A percentile compares a stretch with the other conserved stretches of the same genome.
phyloP scores from a whole-genome alignment of 2,329 filamentous ascomycete species.

The Graphilbum ipis-grandicollis region DNA sequence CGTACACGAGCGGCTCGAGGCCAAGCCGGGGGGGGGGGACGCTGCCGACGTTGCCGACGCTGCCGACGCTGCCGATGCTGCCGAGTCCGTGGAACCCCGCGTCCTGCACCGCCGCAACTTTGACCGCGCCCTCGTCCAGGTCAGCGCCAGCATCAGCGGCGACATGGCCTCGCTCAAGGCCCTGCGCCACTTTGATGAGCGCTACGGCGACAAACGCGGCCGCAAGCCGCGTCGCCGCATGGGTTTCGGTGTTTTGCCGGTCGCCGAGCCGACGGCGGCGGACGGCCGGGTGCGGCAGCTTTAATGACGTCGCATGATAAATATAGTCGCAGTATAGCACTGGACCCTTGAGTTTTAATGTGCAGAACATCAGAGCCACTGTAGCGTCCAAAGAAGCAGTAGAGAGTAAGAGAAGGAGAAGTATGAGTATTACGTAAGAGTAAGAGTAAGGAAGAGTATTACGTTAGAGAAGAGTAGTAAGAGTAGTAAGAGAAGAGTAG shows the following conservation, averaged over 20 bases:
- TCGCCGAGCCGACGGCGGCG: constrained; percentile 6
- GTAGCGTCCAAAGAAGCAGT: too few relatives aligned
- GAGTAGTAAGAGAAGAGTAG: too few relatives aligned
- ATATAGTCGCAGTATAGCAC: too few relatives aligned
- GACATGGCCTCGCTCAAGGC: constrained; percentile 77
- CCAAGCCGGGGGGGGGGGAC: too few relatives aligned
- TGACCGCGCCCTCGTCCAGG: constrained; percentile 69
- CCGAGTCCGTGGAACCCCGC: constrained; percentile 36
- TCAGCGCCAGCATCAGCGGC: constrained; percentile 81
- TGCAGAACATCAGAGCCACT: too few relatives aligned
- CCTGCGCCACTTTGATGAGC: constrained; percentile 89
- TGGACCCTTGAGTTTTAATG: too few relatives aligned
- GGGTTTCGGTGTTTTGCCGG: constrained; percentile 18
- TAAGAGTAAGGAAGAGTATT: too few relatives aligned
- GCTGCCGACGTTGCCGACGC: constrained; percentile 21
- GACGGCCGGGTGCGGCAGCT: constrained; percentile 25
- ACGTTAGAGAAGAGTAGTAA: too few relatives aligned
- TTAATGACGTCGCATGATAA: too few relatives aligned
- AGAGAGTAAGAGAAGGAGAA: too few relatives aligned
- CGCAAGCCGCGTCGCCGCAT: constrained; percentile 38
- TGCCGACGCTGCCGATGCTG: not conserved
- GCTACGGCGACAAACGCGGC: constrained; percentile 62
- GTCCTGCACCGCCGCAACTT: constrained; percentile 57
- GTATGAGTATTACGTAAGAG: too few relatives aligned
- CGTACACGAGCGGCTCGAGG: constrained; percentile 64